phyloP scores from a whole-genome alignment of 2,329 filamentous ascomycete species.

The Pyrenochaeta sp. region DNA sequence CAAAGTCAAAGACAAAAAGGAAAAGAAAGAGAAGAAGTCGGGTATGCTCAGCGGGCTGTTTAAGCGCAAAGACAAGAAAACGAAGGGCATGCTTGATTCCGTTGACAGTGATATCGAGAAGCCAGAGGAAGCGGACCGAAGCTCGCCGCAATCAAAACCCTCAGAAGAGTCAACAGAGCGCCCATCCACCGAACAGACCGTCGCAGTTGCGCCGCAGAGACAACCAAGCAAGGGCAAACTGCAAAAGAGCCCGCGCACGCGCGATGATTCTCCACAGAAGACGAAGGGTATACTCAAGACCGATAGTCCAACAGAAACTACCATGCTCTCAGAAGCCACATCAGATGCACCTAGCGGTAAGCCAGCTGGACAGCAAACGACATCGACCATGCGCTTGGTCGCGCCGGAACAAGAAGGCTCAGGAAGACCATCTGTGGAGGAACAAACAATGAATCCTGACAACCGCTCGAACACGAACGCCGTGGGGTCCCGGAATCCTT shows the following conservation, averaged over 20 bases:
- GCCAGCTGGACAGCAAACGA: slow-evolving; percentile 25
- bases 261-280: slow-evolving; percentile 45
- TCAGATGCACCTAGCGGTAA: slow-evolving; percentile 20
- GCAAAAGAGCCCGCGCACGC: slow-evolving; percentile 44
- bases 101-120: slow-evolving; percentile 58
- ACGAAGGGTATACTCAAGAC: slow-evolving; percentile 43
- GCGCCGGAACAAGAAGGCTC: slow-evolving; percentile 39
- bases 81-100: slow-evolving; percentile 37
- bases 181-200: slow-evolving; percentile 39
- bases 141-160: slow-evolving; percentile 44
- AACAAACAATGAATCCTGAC: slow-evolving; percentile 30
- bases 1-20: slow-evolving; percentile 74
- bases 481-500: slow-evolving; percentile 42
- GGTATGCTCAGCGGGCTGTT: slow-evolving; percentile 76
- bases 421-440: slow-evolving; percentile 20
- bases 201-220: slow-evolving; percentile 33
- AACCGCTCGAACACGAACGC: slow-evolving; percentile 29
- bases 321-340: slow-evolving; percentile 22
- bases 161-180: slow-evolving; percentile 41
- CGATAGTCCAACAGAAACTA: slow-evolving; percentile 40
- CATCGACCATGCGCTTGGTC: slow-evolving; percentile 47
- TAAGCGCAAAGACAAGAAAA: slow-evolving; percentile 71
- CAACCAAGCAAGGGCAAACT: slow-evolving; percentile 51
- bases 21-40: slow-evolving; percentile 74
- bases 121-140: slow-evolving; percentile 46